Percentiles rank a stretch among this genome's conserved stretches.
Conservation (phyloP, 2,329 filamentous ascomycete species). For the Alternaria solani region DNA sequence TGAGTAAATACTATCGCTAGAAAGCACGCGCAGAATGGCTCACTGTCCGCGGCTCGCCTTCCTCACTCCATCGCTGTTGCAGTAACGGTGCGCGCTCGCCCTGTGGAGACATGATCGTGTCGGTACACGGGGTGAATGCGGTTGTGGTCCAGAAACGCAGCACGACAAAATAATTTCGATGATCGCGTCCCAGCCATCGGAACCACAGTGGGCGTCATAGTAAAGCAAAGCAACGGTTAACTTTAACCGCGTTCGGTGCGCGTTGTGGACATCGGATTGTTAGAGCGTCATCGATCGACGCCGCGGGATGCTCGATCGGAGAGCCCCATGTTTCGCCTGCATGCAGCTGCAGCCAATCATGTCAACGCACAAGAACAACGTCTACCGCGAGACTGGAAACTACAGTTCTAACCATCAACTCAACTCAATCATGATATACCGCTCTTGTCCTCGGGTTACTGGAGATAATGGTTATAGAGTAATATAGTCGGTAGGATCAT, state of each 20-base stretch:
- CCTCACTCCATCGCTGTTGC: slow-evolving; percentile 38
- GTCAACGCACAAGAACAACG: background rate
- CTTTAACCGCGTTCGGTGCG: slow-evolving; percentile 12
- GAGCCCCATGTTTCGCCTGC: slow-evolving; percentile 1
- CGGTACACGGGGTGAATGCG: background rate
- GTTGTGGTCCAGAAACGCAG: background rate
- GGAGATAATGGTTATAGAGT: background rate
- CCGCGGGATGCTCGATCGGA: slow-evolving; percentile 6
- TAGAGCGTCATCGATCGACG: slow-evolving; percentile 21
- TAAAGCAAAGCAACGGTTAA: background rate
- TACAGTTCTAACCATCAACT: background rate
- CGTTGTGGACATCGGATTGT: slow-evolving; percentile 8
- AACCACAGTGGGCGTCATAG: slow-evolving; percentile 15
- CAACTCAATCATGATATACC: background rate
- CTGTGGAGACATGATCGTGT: slow-evolving; percentile 25
- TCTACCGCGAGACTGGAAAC: background rate
- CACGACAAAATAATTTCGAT: background rate
- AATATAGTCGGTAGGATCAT: background rate
- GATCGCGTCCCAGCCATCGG: background rate
- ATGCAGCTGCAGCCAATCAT: background rate
- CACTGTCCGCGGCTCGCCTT: slow-evolving; percentile 47
- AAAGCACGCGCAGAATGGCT: slow-evolving; percentile 6
- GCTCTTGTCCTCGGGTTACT: background rate
- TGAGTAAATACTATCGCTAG: slow-evolving; percentile 3
- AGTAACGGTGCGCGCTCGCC: slow-evolving; percentile 54